phyloP scores from a whole-genome alignment of 2,329 filamentous ascomycete species.

The Fusarium transvaalense region DNA sequence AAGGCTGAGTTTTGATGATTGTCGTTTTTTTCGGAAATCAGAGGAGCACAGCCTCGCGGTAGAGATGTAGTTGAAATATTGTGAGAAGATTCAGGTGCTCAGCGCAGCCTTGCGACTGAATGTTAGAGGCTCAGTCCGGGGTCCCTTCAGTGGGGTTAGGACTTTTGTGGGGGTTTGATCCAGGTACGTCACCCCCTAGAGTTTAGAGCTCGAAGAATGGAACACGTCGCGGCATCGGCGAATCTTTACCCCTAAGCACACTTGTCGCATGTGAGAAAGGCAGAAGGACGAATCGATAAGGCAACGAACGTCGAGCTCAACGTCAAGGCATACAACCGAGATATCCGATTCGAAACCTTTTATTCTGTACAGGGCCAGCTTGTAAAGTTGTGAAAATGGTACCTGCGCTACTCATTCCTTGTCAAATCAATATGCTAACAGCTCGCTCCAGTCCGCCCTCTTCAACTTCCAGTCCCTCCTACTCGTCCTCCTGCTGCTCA shows the following conservation, averaged over 20 bases:
- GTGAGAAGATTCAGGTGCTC: constrained; percentile 25
- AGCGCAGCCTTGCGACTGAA: constrained; percentile 30
- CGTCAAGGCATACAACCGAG: not conserved
- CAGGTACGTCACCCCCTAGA: constrained; percentile 39
- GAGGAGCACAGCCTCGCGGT: constrained; percentile 32
- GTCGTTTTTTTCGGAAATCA: not conserved
- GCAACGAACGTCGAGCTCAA: constrained; percentile 21
- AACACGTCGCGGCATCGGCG: constrained; percentile 49
- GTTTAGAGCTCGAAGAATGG: not conserved
- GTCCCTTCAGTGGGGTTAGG: constrained; percentile 34
- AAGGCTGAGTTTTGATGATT: not conserved
- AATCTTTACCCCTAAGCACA: constrained; percentile 56
- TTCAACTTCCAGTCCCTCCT: constrained; percentile 99
- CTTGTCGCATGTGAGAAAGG: constrained; percentile 44
- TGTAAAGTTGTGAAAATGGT: constrained; percentile 47
- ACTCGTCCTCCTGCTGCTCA: constrained; percentile 91
- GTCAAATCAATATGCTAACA: constrained; percentile 26
- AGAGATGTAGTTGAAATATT: constrained; percentile 39
- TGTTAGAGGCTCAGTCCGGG: constrained; percentile 33
- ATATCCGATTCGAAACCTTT: not conserved
- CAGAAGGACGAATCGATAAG: constrained; percentile 17
- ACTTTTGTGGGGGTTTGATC: constrained; percentile 41
- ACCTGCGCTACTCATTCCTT: not conserved
- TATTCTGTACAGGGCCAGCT: not conserved
- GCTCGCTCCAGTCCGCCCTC: constrained; percentile 80